Percentiles rank a stretch among this genome's conserved stretches.
These are phyloP conservation scores for Annulohypoxylon stygium DNA, from an alignment of 495 filamentous ascomycete genomes.

Conservation along the genomic window DNA sequence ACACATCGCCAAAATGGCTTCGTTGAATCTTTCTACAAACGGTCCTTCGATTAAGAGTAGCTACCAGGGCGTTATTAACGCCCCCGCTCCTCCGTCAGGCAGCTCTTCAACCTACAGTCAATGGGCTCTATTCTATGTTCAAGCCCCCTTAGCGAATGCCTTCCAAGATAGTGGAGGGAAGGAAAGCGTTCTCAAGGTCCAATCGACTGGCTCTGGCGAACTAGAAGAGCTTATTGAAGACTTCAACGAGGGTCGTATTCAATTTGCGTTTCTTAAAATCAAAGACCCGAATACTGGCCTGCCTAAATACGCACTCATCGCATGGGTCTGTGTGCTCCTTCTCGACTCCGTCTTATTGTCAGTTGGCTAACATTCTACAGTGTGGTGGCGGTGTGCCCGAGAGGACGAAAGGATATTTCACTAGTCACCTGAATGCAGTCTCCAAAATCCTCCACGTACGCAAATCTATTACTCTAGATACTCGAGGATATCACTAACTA, in stretches of 20 bases:
- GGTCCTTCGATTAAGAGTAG: slow-evolving; percentile 92
- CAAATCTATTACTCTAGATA: slow-evolving; percentile 44
- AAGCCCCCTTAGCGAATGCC: slow-evolving; percentile 87
- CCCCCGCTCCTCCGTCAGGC: slow-evolving; percentile 70
- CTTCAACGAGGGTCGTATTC: slow-evolving; percentile 94
- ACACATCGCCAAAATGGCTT: slow-evolving; percentile 73
- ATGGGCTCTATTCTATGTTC: slow-evolving; percentile 94
- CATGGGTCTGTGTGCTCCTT: slow-evolving; percentile 69
- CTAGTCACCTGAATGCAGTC: slow-evolving; percentile 88
- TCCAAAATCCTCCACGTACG: slow-evolving; percentile 87
- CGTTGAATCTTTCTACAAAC: slow-evolving; percentile 90
- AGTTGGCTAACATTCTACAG: slow-evolving; percentile 48
- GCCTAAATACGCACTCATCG: slow-evolving; percentile 93
- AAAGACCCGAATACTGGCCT: slow-evolving; percentile 93
- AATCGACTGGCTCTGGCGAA: slow-evolving; percentile 93
- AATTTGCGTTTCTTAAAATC: slow-evolving; percentile 97
- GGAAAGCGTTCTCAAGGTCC: slow-evolving; percentile 94
- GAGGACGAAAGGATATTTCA: slow-evolving; percentile 97
- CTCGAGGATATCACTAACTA: slow-evolving; percentile 52
- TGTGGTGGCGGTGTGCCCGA: slow-evolving; percentile 99
- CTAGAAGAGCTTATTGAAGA: slow-evolving; percentile 95
- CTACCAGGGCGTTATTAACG: slow-evolving; percentile 89
- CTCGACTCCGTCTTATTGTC: slow-evolving; percentile 23
- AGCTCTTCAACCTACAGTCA: slow-evolving; percentile 68
- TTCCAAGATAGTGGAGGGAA: slow-evolving; percentile 89